phyloP scores from a whole-genome alignment of 768 basidiomycete genomes.

The Candolleomyces eurysporus region DNA sequence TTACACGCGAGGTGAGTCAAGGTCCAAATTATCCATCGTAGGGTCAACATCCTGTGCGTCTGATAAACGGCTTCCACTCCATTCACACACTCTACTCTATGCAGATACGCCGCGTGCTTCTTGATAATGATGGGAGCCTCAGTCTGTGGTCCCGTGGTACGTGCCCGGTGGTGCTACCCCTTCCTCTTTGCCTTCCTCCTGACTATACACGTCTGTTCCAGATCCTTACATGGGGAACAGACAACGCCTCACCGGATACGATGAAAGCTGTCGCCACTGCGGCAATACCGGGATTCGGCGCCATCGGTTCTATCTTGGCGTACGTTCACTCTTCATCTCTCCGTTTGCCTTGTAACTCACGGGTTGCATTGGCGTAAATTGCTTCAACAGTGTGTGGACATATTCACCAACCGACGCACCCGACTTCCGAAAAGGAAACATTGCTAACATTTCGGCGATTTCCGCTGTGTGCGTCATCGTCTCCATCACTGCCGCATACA shows the following conservation, averaged over 20 bases:
- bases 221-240: slow-evolving; percentile 45
- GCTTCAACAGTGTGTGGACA: slow-evolving; percentile 38
- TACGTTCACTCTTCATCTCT: slow-evolving; percentile 11
- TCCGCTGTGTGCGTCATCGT: slow-evolving; percentile 27
- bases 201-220: slow-evolving; percentile 7
- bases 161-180: not conserved
- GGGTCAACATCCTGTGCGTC: no score
- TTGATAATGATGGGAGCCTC: slow-evolving; percentile 37
- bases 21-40: not conserved
- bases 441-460: slow-evolving; percentile 39
- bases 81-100: not conserved
- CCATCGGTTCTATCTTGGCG: slow-evolving; percentile 37
- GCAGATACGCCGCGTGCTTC: slow-evolving; percentile 46
- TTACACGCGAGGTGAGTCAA: slow-evolving; percentile 22
- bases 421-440: slow-evolving; percentile 45
- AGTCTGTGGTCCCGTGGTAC: slow-evolving; percentile 34
- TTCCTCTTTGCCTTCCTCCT: not conserved
- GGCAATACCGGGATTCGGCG: slow-evolving; percentile 37
- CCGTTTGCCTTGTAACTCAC: not conserved
- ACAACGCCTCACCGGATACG: slow-evolving; percentile 49
- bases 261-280: slow-evolving; percentile 43
- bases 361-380: not conserved
- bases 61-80: not conserved
- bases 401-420: slow-evolving; percentile 46
- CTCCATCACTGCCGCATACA: slow-evolving; percentile 23